Conservation (phyloP, 2,329 filamentous ascomycete species). For the Penicillium expansum region DNA sequence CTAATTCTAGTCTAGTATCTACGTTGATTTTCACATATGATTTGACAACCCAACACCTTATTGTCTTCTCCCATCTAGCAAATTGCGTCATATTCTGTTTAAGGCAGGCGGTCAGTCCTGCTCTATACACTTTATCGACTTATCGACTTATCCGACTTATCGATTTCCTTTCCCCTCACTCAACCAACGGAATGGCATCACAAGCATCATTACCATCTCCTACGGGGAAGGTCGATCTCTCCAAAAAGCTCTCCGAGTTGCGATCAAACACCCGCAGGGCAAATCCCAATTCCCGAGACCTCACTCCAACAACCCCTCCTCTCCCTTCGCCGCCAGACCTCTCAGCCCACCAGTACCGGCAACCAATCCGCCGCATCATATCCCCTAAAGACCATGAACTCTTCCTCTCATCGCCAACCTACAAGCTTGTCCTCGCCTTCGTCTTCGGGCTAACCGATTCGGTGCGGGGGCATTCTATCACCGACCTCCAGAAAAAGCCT, state of each 20-base stretch:
- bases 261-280: conserved; percentile 36
- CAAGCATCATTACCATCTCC: conserved; percentile 16
- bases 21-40: neutral
- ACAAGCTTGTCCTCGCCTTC: conserved; percentile 75
- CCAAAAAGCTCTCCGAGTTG: conserved; percentile 41
- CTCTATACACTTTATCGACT: neutral
- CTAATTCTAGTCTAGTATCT: neutral
- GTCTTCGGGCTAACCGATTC: conserved; percentile 83
- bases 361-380: conserved; percentile 75
- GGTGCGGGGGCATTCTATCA: conserved; percentile 54
- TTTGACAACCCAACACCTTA: neutral
- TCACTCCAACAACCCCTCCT: conserved; percentile 71
- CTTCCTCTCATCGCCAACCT: conserved; percentile 75
- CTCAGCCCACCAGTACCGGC: conserved; percentile 59
- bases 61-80: neutral
- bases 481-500: conserved; percentile 26
- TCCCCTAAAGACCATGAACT: conserved; percentile 75
- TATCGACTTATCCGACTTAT: conserved; percentile 4
- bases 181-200: conserved; percentile 25
- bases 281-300: conserved; percentile 39
- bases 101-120: conserved; percentile 7
- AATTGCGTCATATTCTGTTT: neutral
- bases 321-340: conserved; percentile 67
- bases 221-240: conserved; percentile 36
- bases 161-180: conserved; percentile 8